A percentile compares a stretch with the other conserved stretches of the same genome.
These are phyloP conservation scores for Penicillium sp. DNA, from an alignment of 2,329 filamentous ascomycete species.

Conservation along the genomic window DNA sequence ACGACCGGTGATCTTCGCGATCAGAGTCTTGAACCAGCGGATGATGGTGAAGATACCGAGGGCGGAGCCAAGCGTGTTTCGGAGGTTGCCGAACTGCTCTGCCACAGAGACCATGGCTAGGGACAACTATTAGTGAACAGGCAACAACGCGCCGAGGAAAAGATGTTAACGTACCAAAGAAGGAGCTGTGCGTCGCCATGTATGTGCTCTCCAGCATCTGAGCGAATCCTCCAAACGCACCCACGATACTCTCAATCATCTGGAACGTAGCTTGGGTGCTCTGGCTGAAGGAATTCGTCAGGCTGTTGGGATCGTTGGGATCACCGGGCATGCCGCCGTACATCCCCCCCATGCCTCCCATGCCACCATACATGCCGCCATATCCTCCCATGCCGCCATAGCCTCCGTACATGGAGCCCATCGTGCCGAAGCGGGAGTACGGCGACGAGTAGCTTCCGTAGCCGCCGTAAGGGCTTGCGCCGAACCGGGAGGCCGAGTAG, in stretches of 20 bases:
- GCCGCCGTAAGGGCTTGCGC: constrained; percentile 41
- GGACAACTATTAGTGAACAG: constrained; percentile 11
- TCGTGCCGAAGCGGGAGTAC: constrained; percentile 45
- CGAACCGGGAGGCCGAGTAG: constrained; percentile 50
- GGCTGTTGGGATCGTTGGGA: constrained; percentile 80
- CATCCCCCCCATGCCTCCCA: constrained; percentile 42
- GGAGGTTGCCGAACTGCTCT: constrained; percentile 88
- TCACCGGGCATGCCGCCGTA: constrained; percentile 49
- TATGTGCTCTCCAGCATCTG: constrained; percentile 99
- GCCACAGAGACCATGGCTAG: constrained; percentile 98
- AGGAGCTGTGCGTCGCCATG: constrained; percentile 97
- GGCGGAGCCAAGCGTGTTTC: constrained; percentile 85
- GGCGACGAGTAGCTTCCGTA: constrained; percentile 39
- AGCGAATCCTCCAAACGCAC: constrained; percentile 91
- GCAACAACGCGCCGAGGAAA: not conserved
- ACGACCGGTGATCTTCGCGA: constrained; percentile 86
- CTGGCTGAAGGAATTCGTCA: constrained; percentile 88
- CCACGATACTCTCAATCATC: constrained; percentile 93
- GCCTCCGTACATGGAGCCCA: constrained; percentile 35
- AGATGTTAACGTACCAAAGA: constrained; percentile 84
- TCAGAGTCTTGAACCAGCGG: constrained; percentile 82
- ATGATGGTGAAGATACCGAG: constrained; percentile 92
- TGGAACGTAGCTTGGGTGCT: constrained; percentile 95
- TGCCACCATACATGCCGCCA: constrained; percentile 43
- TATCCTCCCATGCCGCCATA: constrained; percentile 20